phyloP scores from a whole-genome alignment of 306 rosid genomes.

The Abrus pulchellus region DNA sequence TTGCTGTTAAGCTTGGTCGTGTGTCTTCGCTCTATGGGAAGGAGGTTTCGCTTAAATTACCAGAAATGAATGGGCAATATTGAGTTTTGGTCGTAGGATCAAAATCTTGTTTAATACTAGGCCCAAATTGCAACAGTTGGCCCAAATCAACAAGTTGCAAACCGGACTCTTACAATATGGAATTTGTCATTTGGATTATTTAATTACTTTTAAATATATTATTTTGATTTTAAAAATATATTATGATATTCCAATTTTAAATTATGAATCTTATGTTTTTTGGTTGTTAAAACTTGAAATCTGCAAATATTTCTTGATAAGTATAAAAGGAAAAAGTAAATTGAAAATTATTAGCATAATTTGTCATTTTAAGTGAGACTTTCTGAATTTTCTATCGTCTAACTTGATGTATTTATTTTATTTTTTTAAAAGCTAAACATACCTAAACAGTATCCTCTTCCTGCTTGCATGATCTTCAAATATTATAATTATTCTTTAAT shows the following conservation, averaged over 20 bases:
- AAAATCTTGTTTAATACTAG: not conserved
- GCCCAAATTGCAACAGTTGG: too few species aligned
- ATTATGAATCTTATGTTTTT: not conserved
- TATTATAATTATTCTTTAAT: not conserved
- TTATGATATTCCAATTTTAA: not conserved
- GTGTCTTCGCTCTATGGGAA: not conserved
- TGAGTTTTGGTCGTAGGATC: not conserved
- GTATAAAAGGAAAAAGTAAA: not conserved
- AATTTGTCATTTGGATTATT: not conserved
- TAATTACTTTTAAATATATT: not conserved
- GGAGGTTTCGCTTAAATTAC: not conserved
- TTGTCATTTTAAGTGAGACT: not conserved
- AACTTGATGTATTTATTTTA: not conserved
- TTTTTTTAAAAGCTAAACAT: not conserved
- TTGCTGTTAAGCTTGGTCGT: not conserved
- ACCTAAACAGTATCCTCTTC: not conserved
- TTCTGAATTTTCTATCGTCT: not conserved
- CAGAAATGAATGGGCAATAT: not conserved
- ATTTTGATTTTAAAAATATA: not conserved
- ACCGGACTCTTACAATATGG: not conserved
- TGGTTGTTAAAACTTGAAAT: not conserved
- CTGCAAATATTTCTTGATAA: not conserved
- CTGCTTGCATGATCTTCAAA: not conserved
- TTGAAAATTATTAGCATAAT: not conserved
- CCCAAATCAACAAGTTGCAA: not conserved